Base-by-base conservation (phyloP, 2,329 filamentous ascomycete genomes). In the Blastomyces parvus region DNA sequence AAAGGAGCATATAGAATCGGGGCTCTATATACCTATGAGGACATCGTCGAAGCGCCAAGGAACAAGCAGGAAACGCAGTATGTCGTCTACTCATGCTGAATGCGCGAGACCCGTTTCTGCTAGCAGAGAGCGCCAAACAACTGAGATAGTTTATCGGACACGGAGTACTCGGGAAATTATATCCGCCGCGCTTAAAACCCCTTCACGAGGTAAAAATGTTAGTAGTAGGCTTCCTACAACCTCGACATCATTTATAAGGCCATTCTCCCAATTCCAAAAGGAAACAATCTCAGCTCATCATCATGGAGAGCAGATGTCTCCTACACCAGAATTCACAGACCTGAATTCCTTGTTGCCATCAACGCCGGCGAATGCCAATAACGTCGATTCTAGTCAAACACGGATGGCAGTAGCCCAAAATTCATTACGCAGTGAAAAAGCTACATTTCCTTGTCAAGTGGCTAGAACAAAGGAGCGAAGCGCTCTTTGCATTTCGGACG, bases 211-310 rank as follows among this genome's bases (percentile, higher is more conserved):
- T 17, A 57, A 53, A 50, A 59, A 63, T 22, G 48, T 25, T 3
- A 36, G n/a, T 6, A 50, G 46, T 25, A 48, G 27, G 13, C 19
- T 22, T 3, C 11, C 40, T 48, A 42, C 42, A 25, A 50, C 38
- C 3, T 63, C 46, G 1, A 25, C 17, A 17, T 36, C 48, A 6
- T n/a, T 30, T 25, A 76, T 77, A 38, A 67, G 73, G 11, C 72
- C 75, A 2, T 77, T 76, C 58, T 71, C 73, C 3, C 68, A 66
- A 50, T 62, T 77, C 11, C 65, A 70, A 42, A 67, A 64, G 38
- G 65, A 69, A 22, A 25, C 72, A 19, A 33, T 42, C 5, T 27
- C 8, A 14, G 7, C 17, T 33, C 8, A 30, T 19, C 67, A 68
- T 2, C 64, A 66, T 5, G 52, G 56, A 6, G 63, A 64, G 52